These are phyloP conservation scores for Cardiosporidium cionae DNA, from an alignment of 169 alveolate genomes.

Conservation along the genomic window DNA sequence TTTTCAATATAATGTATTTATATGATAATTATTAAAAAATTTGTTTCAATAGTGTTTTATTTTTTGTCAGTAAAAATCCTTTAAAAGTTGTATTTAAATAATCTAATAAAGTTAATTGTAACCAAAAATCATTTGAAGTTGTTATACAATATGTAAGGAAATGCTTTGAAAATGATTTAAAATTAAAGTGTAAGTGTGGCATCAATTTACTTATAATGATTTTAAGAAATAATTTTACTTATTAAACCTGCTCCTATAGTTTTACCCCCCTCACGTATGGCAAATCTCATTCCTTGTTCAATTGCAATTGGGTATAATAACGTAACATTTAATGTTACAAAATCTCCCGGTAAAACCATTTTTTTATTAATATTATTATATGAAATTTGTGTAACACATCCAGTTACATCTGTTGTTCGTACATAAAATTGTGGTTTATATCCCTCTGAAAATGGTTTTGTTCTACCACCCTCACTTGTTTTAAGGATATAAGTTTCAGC, in stretches of 20 bases:
- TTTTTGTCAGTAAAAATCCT: no score
- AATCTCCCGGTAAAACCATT: slow-evolving; percentile 49
- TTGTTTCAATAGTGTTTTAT: no score
- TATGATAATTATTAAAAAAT: no score
- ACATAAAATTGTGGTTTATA: slow-evolving; percentile 48
- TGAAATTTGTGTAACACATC: slow-evolving; percentile 1
- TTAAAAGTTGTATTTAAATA: not conserved
- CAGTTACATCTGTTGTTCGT: slow-evolving; percentile 45
- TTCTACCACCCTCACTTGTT: slow-evolving; percentile 88
- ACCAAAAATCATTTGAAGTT: not conserved
- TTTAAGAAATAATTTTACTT: not conserved
- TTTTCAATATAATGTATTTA: not conserved
- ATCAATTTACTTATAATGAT: no score
- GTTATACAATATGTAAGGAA: not conserved
- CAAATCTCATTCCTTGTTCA: slow-evolving; percentile 39
- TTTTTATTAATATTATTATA: not conserved
- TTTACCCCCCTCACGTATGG: slow-evolving; percentile 52
- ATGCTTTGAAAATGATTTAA: not conserved
- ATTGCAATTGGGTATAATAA: slow-evolving; percentile 17
- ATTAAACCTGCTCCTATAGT: slow-evolving; percentile 8
- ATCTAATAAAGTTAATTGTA: not conserved
- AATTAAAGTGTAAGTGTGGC: no score
- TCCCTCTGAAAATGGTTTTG: slow-evolving; percentile 44
- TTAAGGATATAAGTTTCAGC: slow-evolving; percentile 80
- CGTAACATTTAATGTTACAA: slow-evolving; percentile 11